Base-by-base conservation (phyloP, 1,284 basidiomycete genomes). In the Fomitopsis pinicola region DNA sequence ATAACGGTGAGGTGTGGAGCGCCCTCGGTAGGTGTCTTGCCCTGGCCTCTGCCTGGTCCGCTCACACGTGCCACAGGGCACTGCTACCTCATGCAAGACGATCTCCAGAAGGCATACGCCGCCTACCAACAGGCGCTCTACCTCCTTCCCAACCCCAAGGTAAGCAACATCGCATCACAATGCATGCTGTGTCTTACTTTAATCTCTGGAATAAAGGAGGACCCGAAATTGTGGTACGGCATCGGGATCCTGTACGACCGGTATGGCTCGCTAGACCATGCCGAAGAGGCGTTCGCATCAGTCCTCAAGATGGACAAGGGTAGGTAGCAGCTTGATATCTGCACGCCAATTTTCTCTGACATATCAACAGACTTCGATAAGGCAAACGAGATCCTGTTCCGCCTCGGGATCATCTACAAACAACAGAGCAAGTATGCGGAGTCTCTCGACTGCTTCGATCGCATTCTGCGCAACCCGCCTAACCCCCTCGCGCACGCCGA, bases 121-220 rank as follows among this genome's bases (percentile, higher is more conserved):
- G 96, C 97, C 6, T 99, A 99, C 77, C 97, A 99, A 77, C 96
- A 99, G 76, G 97, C 97, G 0, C 83, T 99, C 19, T 98, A 97
- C 74, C 86, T 97, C 66, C 85, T 98, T 44, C 94, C 94, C 2
- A 97, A 97, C 70, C 97, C 97, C 36, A 98, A 98, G 81, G 90
- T 89, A 68, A 52, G 74, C 67, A 30, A 19, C 10, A 14, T 48
- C 36, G 61, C 55, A 54, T 40, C 52, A 44, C 59, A 14, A 36
- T 42, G 50, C 52, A 50, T 50, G 59, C 63, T 36, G 61, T 61
- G 55, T 46, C 42, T 56, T 58, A 52, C 64, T 48, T 26, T 59
- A 45, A 59, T 46, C 48, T 30, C 26, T 19, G 46, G 10, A 6
- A 48, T 22, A 17, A 63, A 89, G 83, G 89, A 95, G 81, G 97